Conservation (phyloP, 129 eudicot genomes). For the Rutidosis leptorrhynchoides region DNA sequence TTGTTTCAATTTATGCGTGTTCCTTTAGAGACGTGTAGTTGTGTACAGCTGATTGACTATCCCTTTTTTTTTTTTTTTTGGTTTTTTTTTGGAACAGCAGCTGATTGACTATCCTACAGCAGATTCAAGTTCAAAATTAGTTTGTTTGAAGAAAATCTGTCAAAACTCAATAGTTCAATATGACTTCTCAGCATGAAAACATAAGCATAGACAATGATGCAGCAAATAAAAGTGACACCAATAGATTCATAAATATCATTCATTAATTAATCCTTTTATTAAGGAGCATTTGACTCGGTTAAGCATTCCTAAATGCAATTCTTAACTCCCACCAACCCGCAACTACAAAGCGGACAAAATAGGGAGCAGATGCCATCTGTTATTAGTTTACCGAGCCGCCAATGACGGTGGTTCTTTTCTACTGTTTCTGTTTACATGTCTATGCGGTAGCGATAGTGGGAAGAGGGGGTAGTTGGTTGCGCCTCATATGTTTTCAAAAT, state of each 20-base stretch:
- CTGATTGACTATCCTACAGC: too few species aligned
- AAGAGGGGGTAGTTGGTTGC: too few species aligned
- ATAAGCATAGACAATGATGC: not conserved
- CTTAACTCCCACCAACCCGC: conserved; percentile 17
- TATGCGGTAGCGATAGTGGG: not conserved
- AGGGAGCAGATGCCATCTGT: conserved; percentile 13
- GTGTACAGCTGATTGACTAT: too few species aligned
- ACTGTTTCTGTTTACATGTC: not conserved
- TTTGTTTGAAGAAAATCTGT: not conserved
- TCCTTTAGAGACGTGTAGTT: too few species aligned
- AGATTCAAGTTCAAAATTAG: too few species aligned
- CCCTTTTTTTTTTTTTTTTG: too few species aligned
- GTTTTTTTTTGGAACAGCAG: too few species aligned
- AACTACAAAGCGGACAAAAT: not conserved
- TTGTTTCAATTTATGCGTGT: too few species aligned
- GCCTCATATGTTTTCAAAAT: not conserved
- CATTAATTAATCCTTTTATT: not conserved
- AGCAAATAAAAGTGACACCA: not conserved
- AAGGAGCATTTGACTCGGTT: not conserved
- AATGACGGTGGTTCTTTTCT: not conserved
- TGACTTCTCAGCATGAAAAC: not conserved
- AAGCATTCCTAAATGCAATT: not conserved
- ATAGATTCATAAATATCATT: not conserved
- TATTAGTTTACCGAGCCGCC: not conserved
- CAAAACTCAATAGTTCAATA: too few species aligned